phyloP scores from a whole-genome alignment of 2,329 filamentous ascomycete genomes.

The Diaporthe citrichinensis region DNA sequence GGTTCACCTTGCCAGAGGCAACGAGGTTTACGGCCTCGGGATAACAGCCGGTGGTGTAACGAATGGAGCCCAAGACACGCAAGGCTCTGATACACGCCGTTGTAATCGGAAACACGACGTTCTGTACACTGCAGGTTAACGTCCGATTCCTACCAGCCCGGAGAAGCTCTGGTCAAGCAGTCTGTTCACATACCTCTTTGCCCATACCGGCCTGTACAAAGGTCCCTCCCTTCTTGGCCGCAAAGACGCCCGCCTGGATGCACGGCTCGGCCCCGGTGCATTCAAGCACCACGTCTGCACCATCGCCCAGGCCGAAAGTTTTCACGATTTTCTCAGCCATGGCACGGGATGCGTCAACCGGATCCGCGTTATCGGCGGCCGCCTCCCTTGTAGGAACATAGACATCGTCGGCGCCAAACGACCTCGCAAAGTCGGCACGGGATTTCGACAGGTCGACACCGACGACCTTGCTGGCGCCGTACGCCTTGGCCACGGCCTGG shows the following conservation, averaged over 20 bases:
- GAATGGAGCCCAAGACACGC: conserved; percentile 64
- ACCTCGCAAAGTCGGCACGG: conserved; percentile 57
- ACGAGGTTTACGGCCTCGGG: conserved; percentile 63
- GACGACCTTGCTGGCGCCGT: conserved; percentile 60
- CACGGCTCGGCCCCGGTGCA: conserved; percentile 54
- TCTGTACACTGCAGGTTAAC: conserved; percentile 44
- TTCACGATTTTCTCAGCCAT: conserved; percentile 57
- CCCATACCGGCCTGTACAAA: conserved; percentile 68
- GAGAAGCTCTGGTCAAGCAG: background rate
- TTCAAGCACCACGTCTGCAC: conserved; percentile 64
- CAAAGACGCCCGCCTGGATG: conserved; percentile 62
- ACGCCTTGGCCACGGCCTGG: conserved; percentile 61
- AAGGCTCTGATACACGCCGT: conserved; percentile 63
- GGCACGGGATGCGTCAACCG: conserved; percentile 53
- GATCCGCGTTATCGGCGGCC: conserved; percentile 49
- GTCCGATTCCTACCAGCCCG: rapidly evolving
- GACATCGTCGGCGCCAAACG: conserved; percentile 60
- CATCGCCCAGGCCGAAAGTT: conserved; percentile 56
- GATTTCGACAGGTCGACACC: conserved; percentile 61
- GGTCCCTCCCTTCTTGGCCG: conserved; percentile 60
- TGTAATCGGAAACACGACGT: conserved; percentile 66
- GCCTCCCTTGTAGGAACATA: conserved; percentile 49
- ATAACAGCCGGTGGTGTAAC: conserved; percentile 66
- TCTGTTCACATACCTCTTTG: conserved; percentile 47
- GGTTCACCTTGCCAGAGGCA: conserved; percentile 60